Base-by-base conservation (phyloP, 306 rosid species). In the Carpinus fangiana region DNA sequence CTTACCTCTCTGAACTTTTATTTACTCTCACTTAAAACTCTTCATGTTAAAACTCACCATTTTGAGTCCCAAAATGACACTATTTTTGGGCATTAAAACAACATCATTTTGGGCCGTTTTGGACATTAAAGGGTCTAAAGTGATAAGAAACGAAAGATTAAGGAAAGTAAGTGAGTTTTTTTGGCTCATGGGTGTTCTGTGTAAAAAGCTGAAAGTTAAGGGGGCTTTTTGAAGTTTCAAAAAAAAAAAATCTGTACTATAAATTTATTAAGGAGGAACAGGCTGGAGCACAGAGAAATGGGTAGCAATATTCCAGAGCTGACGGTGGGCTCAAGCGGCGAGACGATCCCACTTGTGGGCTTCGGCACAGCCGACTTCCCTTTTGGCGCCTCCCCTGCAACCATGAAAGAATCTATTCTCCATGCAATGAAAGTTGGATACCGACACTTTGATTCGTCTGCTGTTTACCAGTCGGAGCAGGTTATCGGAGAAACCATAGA, bases 371-470 rank as follows among this genome's bases (percentile, higher is more conserved):
- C 68, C 18, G 31, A 43, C 9, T 73, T 31, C 7, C 77, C 77
- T 8, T 18, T 20, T 34, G 66, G 11, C 7, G 17, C 18, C 52
- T 17, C 28, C 20, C 20, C 12, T 31, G 51, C 38, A 54, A 73
- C 51, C 10, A 12, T 53, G 16, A 55, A 5, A 55, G 77, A 54
- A 21, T 28, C 67, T 2, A 50, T 72, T n/a, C 61, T 72, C 4
- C 21, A 88, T 12, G 88, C 89, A 4, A 70, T 88, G 12, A 83
- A 47, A 36, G 82, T 82, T 7, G 91, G 89, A 0, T 83, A 88
- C 60, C 69, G 86, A 23, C 89, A 88, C 52, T 85, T 88, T 14
- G 91, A 88, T 3, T 78, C 89, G 9, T 87, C 87, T 34, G 60
- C 86, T 38, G 79, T 88, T 1, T 88, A 88, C 79, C 84, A 81